These are phyloP conservation scores for Tetrapisispora pingtungensis DNA, from an alignment of 805 yeast genomes.

Conservation along the genomic window DNA sequence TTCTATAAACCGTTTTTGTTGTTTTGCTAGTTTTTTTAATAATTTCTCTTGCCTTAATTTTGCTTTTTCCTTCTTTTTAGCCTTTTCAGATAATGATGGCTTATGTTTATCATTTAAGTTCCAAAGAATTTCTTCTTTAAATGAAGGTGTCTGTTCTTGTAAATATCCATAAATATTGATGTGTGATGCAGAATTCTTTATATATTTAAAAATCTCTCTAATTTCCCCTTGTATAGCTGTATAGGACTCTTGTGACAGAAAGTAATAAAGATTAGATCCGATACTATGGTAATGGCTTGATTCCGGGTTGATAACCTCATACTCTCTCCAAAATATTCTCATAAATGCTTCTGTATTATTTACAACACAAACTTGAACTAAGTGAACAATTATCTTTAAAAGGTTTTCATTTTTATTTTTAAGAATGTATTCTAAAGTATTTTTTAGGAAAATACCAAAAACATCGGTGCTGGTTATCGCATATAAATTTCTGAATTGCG, in stretches of 20 bases:
- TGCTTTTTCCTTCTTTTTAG: constrained; percentile 58
- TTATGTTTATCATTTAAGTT: constrained; percentile 18
- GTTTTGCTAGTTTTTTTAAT: constrained; percentile 68
- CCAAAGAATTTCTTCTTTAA: constrained; percentile 20
- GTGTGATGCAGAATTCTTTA: constrained; percentile 23
- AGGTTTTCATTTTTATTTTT: constrained; percentile 44
- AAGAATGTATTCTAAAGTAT: constrained; percentile 34
- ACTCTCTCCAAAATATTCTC: constrained; percentile 30
- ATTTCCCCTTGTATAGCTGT: constrained; percentile 42
- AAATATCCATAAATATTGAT: constrained; percentile 27
- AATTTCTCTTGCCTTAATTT: constrained; percentile 59
- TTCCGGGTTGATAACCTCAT: constrained; percentile 32
- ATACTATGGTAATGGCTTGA: constrained; percentile 31
- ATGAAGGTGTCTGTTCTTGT: constrained; percentile 31
- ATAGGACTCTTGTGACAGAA: constrained; percentile 35
- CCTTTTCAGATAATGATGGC: constrained; percentile 34
- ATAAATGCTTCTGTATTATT: constrained; percentile 32
- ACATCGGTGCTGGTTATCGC: constrained; percentile 42
- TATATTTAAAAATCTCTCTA: constrained; percentile 40
- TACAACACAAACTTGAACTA: constrained; percentile 53
- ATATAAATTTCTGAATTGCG: constrained; percentile 37
- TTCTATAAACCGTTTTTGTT: constrained; percentile 66
- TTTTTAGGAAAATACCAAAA: constrained; percentile 45
- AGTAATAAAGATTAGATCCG: constrained; percentile 31
- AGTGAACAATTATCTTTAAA: constrained; percentile 49